Base-by-base conservation (phyloP, 495 filamentous ascomycete species). In the Cercophora samala region DNA sequence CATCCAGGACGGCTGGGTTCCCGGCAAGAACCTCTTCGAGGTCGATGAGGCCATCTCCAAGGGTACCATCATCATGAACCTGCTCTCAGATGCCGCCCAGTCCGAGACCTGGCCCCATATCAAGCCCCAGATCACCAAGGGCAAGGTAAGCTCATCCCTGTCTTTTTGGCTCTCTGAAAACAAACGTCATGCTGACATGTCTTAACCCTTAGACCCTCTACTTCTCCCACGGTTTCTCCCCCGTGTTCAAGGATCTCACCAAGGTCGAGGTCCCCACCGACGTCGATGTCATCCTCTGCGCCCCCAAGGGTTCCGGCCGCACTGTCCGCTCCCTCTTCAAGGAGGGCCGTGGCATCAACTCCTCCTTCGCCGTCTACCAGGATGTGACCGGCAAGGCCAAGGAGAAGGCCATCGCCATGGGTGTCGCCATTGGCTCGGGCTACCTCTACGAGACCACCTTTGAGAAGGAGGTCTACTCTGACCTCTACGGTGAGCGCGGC, bases 401-500 rank as follows among this genome's bases (percentile, higher is more conserved):
- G 87, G 96, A 99, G 88, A 93, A 93, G 87, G 95, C 94, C 75
- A 87, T 97, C 75, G 95, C 96, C 68, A 88, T 99, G 75, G 95
- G 95, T 83, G 95, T 98, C 70, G 95, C 93, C 71, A 88, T 99
- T 79, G 95, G 93, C 77, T 89, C 87, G 75, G 95, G 95, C 71
- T 99, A 99, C 89, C 91, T 99, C 67, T 99, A 99, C 89, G 91
- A 98, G 90, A 99, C 96, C 71, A 99, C 95, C 77, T 99, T 98
- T 77, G 89, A 98, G 88, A 98, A 98, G 88, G 96, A 98, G 86
- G 95, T 98, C 78, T 97, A 94, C 90, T 97, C 93, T 61, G 96
- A 98, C 82, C 87, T 99, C 68, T 97, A 98, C 85, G 96, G 95
- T 81, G 95, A 99, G 90, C 93, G 95, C 83, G 95, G 96, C 78